Evolutionary conservation across 2,329 filamentous ascomycete species (phyloP).

Genomic region (Aspergillus udagawae): DNA sequence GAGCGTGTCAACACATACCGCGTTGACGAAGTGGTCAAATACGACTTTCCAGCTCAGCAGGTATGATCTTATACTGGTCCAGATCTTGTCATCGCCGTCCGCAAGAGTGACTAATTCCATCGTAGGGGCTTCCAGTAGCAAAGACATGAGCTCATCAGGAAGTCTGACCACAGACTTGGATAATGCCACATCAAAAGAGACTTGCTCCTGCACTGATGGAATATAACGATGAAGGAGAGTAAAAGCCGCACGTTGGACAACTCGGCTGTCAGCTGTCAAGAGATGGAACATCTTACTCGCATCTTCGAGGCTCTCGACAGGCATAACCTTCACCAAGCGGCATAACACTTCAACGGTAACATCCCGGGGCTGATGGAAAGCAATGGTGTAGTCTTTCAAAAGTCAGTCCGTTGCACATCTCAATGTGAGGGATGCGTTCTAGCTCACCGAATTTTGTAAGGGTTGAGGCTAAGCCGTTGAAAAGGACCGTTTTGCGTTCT

Average conservation of each 20-base stretch:
- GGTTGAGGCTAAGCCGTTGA: constrained; percentile 51
- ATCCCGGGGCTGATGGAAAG: constrained; percentile 62
- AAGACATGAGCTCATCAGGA: constrained; percentile 78
- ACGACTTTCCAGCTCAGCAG: constrained; percentile 85
- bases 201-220: constrained; percentile 70
- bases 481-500: constrained; percentile 54
- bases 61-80: constrained; percentile 69
- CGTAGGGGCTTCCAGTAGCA: constrained; percentile 74
- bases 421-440: neutral
- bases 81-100: constrained; percentile 62
- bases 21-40: constrained; percentile 76
- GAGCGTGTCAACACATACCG: constrained; percentile 40
- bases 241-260: constrained; percentile 77
- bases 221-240: constrained; percentile 75
- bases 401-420: constrained; percentile 6
- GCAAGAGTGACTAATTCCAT: constrained; percentile 64
- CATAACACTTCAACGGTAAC: constrained; percentile 73
- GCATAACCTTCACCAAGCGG: constrained; percentile 62
- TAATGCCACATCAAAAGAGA: constrained; percentile 69
- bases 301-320: constrained; percentile 59
- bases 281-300: constrained; percentile 69
- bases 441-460: constrained; percentile 39
- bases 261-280: constrained; percentile 68
- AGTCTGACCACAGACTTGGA: constrained; percentile 58
- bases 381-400: constrained; percentile 44